Conservation (phyloP, 768 basidiomycete species). For the Termitomyces sp. region DNA sequence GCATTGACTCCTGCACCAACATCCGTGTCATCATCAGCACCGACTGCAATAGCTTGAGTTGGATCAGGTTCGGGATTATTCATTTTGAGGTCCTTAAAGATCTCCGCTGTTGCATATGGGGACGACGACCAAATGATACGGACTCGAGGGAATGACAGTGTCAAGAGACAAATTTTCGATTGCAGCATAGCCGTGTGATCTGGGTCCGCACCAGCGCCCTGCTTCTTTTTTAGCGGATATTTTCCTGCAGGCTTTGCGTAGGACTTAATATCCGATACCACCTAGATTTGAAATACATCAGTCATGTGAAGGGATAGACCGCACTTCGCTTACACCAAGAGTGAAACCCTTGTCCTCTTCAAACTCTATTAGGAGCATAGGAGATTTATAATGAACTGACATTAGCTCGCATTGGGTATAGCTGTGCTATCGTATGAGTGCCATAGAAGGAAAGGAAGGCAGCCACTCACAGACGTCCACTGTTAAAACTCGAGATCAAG, state of each 20-base stretch:
- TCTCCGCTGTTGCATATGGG: constrained; percentile 86
- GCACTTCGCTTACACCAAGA: constrained; percentile 56
- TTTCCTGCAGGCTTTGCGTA: constrained; percentile 60
- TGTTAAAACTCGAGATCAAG: constrained; percentile 90
- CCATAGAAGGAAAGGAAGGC: background rate
- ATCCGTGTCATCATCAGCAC: constrained; percentile 73
- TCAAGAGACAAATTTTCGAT: constrained; percentile 88
- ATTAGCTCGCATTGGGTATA: constrained; percentile 97
- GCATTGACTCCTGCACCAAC: constrained; percentile 67
- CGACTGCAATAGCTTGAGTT: constrained; percentile 69
- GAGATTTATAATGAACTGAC: constrained; percentile 94
- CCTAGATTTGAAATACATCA: constrained; percentile 30
- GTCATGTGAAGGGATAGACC: background rate
- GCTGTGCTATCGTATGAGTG: constrained; percentile 35
- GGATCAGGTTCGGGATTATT: constrained; percentile 81
- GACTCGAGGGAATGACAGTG: constrained; percentile 86
- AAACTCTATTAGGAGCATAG: constrained; percentile 92
- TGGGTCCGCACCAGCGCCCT: constrained; percentile 24
- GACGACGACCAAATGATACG: constrained; percentile 98
- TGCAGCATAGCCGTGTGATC: constrained; percentile 58
- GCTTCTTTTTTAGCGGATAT: constrained; percentile 54
- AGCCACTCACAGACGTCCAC: constrained; percentile 79
- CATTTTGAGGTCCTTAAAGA: constrained; percentile 88
- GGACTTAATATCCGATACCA: constrained; percentile 62
- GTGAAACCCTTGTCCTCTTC: constrained; percentile 97